These are phyloP conservation scores for Exophiala mesophila DNA, from an alignment of 2,329 filamentous ascomycete genomes.

Conservation along the genomic window DNA sequence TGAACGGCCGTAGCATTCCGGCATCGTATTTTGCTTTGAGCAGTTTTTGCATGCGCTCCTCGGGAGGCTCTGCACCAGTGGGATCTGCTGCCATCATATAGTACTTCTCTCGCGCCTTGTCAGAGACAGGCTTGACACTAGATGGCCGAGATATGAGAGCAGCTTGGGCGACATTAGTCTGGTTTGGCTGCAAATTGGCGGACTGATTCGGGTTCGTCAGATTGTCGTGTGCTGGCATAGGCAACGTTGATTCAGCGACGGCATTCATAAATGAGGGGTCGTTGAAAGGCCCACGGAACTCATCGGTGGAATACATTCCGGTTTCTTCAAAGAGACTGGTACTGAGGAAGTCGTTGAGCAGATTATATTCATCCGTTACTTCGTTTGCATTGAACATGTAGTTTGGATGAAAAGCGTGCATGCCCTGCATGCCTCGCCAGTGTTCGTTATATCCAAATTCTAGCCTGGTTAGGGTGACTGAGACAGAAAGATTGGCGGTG, in stretches of 20 bases:
- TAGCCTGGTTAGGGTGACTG: conserved; percentile 39
- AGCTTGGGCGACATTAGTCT: conserved; percentile 33
- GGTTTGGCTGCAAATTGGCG: conserved; percentile 34
- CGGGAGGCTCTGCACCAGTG: conserved; percentile 76
- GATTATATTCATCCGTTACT: conserved; percentile 92
- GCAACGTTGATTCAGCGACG: conserved; percentile 33
- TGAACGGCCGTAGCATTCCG: conserved; percentile 90
- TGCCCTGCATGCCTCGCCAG: conserved; percentile 67
- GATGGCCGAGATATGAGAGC: conserved; percentile 58
- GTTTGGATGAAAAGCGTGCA: conserved; percentile 87
- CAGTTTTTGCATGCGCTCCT: conserved; percentile 91
- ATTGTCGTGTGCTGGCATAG: conserved; percentile 27
- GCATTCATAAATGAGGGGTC: conserved; percentile 52
- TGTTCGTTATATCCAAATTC: conserved; percentile 81
- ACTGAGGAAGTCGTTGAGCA: conserved; percentile 93
- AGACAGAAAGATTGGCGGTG: conserved; percentile 8
- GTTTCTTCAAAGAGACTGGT: conserved; percentile 80
- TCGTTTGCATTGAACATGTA: conserved; percentile 95
- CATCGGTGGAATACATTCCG: conserved; percentile 62
- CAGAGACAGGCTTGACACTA: conserved; percentile 56
- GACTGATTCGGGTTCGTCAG: conserved; percentile 36
- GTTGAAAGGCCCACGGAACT: conserved; percentile 57
- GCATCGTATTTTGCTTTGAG: conserved; percentile 95
- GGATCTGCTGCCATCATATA: conserved; percentile 97
- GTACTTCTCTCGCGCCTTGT: conserved; percentile 73